phyloP scores from a whole-genome alignment of 768 basidiomycete species.

The Russula foetens region DNA sequence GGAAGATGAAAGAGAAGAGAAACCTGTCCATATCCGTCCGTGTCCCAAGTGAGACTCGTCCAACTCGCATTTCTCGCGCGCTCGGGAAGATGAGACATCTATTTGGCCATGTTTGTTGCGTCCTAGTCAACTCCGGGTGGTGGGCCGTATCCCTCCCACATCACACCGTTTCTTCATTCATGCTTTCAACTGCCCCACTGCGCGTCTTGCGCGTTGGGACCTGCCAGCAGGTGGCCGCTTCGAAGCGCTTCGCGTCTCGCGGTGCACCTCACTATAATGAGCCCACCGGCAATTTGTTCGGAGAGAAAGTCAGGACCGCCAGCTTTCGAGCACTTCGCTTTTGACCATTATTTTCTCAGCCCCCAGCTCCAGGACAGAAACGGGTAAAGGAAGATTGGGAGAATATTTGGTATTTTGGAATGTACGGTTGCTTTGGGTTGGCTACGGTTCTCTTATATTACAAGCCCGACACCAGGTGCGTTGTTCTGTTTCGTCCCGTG shows the following conservation, averaged over 20 bases:
- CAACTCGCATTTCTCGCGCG: too few relatives aligned
- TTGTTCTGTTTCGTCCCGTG: slow-evolving; percentile 3
- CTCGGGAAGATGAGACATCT: neutral
- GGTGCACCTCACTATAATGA: slow-evolving; percentile 77
- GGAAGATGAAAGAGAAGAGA: too few relatives aligned
- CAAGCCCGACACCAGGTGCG: slow-evolving; percentile 90
- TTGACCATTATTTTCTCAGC: slow-evolving; percentile 34
- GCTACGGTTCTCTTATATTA: slow-evolving; percentile 75
- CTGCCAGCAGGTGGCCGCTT: slow-evolving; percentile 23
- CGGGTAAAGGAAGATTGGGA: slow-evolving; percentile 89
- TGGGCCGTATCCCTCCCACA: neutral
- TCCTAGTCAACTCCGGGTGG: neutral
- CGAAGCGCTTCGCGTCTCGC: slow-evolving; percentile 57
- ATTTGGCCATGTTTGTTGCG: slow-evolving; percentile 8
- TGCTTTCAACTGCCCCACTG: slow-evolving; percentile 15
- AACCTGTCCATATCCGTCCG: too few relatives aligned
- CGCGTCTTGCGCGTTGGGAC: slow-evolving; percentile 12
- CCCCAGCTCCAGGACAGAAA: slow-evolving; percentile 71
- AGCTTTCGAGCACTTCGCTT: neutral
- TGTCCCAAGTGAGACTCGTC: too few relatives aligned
- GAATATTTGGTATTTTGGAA: slow-evolving; percentile 80
- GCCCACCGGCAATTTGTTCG: slow-evolving; percentile 80
- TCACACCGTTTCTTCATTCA: neutral
- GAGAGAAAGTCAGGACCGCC: slow-evolving; percentile 70
- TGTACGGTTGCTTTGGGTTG: slow-evolving; percentile 82